These are phyloP conservation scores for Aspergillus homomorphus DNA, from an alignment of 495 filamentous ascomycete species.

Conservation along the genomic window DNA sequence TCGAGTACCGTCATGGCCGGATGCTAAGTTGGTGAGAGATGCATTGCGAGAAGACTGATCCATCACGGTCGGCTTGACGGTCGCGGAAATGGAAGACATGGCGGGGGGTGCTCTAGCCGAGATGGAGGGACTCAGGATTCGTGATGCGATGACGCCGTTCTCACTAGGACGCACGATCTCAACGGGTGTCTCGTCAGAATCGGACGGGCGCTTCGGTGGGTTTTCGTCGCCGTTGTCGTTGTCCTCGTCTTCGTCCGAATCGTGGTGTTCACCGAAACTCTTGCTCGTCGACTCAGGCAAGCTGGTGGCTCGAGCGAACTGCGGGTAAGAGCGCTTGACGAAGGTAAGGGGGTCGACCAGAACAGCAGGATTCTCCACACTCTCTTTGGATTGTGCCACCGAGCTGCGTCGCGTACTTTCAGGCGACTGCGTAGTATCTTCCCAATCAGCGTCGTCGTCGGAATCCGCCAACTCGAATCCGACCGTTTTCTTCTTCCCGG, in stretches of 20 bases:
- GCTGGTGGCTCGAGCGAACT: slow-evolving; percentile 43
- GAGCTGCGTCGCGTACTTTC: slow-evolving; percentile 48
- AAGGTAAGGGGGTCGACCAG: slow-evolving; percentile 48
- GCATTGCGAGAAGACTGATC: slow-evolving; percentile 36
- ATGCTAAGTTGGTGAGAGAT: slow-evolving; percentile 37
- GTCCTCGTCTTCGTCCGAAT: slow-evolving; percentile 23
- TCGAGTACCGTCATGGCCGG: slow-evolving; percentile 35
- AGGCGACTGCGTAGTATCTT: slow-evolving; percentile 51
- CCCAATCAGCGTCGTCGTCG: slow-evolving; percentile 49
- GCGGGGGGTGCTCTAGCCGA: slow-evolving; percentile 47
- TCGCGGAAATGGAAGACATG: slow-evolving; percentile 50
- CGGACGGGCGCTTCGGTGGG: slow-evolving; percentile 15
- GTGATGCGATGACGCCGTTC: slow-evolving; percentile 38
- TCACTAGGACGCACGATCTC: slow-evolving; percentile 24
- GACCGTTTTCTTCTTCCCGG: slow-evolving; percentile 47
- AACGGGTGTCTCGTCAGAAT: slow-evolving; percentile 17
- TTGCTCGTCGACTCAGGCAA: slow-evolving; percentile 44
- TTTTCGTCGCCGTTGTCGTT: slow-evolving; percentile 23
- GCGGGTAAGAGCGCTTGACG: slow-evolving; percentile 47
- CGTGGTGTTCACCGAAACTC: slow-evolving; percentile 27
- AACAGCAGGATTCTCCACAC: slow-evolving; percentile 37
- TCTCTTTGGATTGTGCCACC: slow-evolving; percentile 40
- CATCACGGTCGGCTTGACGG: slow-evolving; percentile 34
- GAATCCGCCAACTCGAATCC: slow-evolving; percentile 49
- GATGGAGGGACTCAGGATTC: slow-evolving; percentile 39